These are phyloP conservation scores for Cladophialophora bantiana DNA, from an alignment of 2,329 filamentous ascomycete genomes.

Conservation along the genomic window DNA sequence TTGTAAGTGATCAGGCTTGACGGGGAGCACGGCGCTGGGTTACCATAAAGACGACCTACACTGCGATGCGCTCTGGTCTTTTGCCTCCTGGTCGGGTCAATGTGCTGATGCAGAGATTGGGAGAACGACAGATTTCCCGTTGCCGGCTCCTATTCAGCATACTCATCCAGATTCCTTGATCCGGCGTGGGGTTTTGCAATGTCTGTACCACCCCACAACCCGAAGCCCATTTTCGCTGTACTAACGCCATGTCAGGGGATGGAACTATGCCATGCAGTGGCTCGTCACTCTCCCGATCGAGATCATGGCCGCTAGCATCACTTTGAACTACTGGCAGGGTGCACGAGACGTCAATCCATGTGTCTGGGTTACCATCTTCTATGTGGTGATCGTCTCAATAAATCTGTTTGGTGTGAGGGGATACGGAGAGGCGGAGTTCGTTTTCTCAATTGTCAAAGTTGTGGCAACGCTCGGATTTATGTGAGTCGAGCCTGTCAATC, in stretches of 20 bases:
- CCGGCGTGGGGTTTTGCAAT: constrained; percentile 94
- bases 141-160: constrained; percentile 87
- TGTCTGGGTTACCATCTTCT: constrained; percentile 72
- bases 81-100: background rate
- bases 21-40: background rate
- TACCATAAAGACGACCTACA: too few species aligned
- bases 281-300: constrained; percentile 81
- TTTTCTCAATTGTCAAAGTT: constrained; percentile 81
- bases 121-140: constrained; percentile 68
- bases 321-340: constrained; percentile 75
- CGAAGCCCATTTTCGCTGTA: background rate
- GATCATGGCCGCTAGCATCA: constrained; percentile 84
- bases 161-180: constrained; percentile 88
- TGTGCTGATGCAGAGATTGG: background rate
- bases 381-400: constrained; percentile 73
- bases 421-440: constrained; percentile 82
- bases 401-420: constrained; percentile 83
- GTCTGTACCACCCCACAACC: constrained; percentile 55
- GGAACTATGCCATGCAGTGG: constrained; percentile 85
- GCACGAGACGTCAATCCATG: constrained; percentile 65
- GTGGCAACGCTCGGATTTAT: constrained; percentile 82
- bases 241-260: background rate
- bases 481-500: constrained; percentile 63
- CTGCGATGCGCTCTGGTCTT: background rate
- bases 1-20: constrained; percentile 46